Percentiles rank a stretch among this genome's conserved stretches.
These are phyloP conservation scores for Trichoderma reesei DNA, from an alignment of 495 filamentous ascomycete genomes.

Conservation along the genomic window DNA sequence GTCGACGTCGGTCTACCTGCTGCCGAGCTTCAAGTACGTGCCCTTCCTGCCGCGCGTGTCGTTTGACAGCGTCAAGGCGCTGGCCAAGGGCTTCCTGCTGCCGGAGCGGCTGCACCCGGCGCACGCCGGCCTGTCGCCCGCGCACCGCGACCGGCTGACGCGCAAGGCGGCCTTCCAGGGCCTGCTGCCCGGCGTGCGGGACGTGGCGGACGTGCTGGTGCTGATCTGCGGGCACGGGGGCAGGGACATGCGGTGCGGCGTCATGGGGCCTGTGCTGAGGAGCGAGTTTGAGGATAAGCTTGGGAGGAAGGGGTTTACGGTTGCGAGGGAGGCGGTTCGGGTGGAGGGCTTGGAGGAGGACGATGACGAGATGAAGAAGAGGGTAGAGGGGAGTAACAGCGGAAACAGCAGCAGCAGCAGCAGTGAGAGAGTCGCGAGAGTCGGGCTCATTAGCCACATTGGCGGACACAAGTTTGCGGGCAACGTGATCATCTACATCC, in stretches of 20 bases:
- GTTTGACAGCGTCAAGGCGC: constrained; percentile 38
- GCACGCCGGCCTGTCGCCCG: constrained; percentile 45
- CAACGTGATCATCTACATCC: constrained; percentile 86
- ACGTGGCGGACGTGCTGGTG: constrained; percentile 58
- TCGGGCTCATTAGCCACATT: constrained; percentile 78
- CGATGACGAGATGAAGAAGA: not conserved
- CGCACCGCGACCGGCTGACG: constrained; percentile 33
- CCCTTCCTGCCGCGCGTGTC: constrained; percentile 52
- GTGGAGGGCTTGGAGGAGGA: constrained; percentile 10
- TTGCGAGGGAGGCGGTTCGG: constrained; percentile 20
- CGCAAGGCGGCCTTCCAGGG: constrained; percentile 32
- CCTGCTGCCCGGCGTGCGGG: constrained; percentile 37
- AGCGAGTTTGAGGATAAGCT: constrained; percentile 51
- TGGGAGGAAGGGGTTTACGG: constrained; percentile 24
- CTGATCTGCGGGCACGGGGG: constrained; percentile 79
- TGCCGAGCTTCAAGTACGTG: constrained; percentile 72
- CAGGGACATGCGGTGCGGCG: constrained; percentile 70
- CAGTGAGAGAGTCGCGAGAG: constrained; percentile 37
- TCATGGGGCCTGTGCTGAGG: constrained; percentile 62
- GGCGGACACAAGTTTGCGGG: constrained; percentile 91
- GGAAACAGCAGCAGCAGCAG: constrained; percentile 15
- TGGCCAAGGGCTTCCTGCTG: constrained; percentile 49
- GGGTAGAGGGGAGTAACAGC: constrained; percentile 12
- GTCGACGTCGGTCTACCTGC: constrained; percentile 55
- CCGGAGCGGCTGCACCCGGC: constrained; percentile 49